Percentiles rank a stretch among this genome's conserved stretches.
phyloP scores from a whole-genome alignment of 1,139 yeast genomes.

The Lizanozyma gosingica region DNA sequence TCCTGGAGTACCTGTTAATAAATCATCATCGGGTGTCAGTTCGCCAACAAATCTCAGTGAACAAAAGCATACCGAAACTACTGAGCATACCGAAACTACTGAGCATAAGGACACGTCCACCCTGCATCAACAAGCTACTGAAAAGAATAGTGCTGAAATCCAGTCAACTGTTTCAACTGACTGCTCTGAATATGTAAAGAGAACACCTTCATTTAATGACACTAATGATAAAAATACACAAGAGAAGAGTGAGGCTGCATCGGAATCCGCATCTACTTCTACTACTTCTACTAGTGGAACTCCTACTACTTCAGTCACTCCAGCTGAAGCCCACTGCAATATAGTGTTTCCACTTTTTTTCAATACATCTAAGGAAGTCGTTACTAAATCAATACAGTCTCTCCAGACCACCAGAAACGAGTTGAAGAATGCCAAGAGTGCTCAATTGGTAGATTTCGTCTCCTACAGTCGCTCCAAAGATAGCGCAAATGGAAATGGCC shows the following conservation, averaged over 20 bases:
- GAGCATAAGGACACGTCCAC: too few species aligned
- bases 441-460: neutral
- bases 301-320: slow-evolving; percentile 1
- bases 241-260: neutral
- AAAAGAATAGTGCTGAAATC: too few species aligned
- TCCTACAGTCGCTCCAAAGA: slow-evolving; percentile 1
- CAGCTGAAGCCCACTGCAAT: neutral
- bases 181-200: too few species aligned
- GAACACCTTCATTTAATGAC: neutral
- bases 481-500: slow-evolving; percentile 3
- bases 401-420: neutral
- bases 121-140: too few species aligned
- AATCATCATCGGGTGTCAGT: neutral
- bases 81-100: too few species aligned
- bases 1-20: too few species aligned
- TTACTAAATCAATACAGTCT: neutral
- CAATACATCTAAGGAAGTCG: neutral
- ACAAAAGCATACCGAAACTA: neutral
- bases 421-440: neutral
- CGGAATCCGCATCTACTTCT: slow-evolving; percentile 2
- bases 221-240: too few species aligned
- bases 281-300: slow-evolving; percentile 5
- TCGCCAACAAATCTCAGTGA: neutral
- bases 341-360: neutral
- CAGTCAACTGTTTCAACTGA: too few species aligned